Evolutionary conservation across 768 basidiomycete genomes (phyloP).

Genomic region (Lentinula detonsa): DNA sequence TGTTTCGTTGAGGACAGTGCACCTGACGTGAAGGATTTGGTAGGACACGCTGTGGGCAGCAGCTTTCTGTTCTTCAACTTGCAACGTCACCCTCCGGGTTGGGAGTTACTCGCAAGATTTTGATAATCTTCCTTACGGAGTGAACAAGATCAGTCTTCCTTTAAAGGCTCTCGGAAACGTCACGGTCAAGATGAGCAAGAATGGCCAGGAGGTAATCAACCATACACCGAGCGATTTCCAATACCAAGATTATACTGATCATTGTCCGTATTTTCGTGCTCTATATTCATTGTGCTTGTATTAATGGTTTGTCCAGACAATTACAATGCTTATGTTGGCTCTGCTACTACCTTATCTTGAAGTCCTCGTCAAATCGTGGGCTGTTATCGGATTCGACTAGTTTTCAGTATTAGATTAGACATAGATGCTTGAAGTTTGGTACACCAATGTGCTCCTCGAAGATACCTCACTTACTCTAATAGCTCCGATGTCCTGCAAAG

Average conservation of each 20-base stretch:
- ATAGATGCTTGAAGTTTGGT: too few species aligned
- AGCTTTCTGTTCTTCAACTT: constrained; percentile 48
- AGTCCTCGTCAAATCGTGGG: neutral
- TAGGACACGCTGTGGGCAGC: constrained; percentile 64
- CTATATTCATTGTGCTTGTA: constrained; percentile 9
- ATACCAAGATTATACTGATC: constrained; percentile 26
- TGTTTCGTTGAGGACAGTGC: constrained; percentile 23
- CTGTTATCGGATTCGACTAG: too few species aligned
- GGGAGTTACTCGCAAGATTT: constrained; percentile 33
- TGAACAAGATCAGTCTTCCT: constrained; percentile 56
- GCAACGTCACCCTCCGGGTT: constrained; percentile 44
- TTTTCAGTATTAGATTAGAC: neutral
- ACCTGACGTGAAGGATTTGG: constrained; percentile 53
- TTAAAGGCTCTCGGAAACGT: constrained; percentile 48
- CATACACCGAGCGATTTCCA: constrained; percentile 40
- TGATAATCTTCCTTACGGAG: constrained; percentile 39
- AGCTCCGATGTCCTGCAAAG: too few species aligned
- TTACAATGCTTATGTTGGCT: constrained; percentile 57
- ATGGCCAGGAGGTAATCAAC: constrained; percentile 44
- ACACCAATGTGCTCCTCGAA: too few species aligned
- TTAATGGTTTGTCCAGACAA: constrained; percentile 39
- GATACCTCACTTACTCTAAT: too few species aligned
- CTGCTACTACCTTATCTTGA: constrained; percentile 27
- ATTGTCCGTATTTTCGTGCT: constrained; percentile 20
- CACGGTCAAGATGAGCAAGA: constrained; percentile 47